These are phyloP conservation scores for Rhodocollybia butyracea DNA, from an alignment of 768 basidiomycete genomes.

Conservation along the genomic window DNA sequence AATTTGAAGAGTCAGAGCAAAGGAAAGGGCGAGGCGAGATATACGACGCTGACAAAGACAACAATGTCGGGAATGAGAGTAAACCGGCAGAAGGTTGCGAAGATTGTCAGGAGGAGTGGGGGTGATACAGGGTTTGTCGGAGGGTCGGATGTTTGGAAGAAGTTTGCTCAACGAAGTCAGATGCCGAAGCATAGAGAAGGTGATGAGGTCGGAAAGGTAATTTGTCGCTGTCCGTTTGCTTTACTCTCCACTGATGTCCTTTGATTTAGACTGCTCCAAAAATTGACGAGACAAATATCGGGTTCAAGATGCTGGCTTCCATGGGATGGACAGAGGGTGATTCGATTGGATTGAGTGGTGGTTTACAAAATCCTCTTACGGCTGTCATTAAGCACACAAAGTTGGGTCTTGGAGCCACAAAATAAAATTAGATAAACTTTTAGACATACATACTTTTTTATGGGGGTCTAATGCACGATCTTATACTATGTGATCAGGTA, in stretches of 20 bases:
- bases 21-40: slow-evolving; percentile 64
- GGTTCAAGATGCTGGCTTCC: slow-evolving; percentile 79
- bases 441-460: no score
- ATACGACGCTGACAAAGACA: slow-evolving; percentile 76
- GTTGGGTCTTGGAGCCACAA: slow-evolving; percentile 72
- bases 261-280: slow-evolving; percentile 71
- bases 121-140: slow-evolving; percentile 32
- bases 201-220: slow-evolving; percentile 80
- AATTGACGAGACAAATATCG: slow-evolving; percentile 76
- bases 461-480: no score
- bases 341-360: slow-evolving; percentile 61
- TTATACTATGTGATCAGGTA: no score
- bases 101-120: slow-evolving; percentile 36
- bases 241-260: neutral
- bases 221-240: slow-evolving; percentile 14
- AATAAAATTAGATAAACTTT: slow-evolving; percentile 12
- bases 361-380: slow-evolving; percentile 72
- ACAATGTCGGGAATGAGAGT: slow-evolving; percentile 49
- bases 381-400: slow-evolving; percentile 88
- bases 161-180: slow-evolving; percentile 13
- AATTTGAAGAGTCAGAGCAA: slow-evolving; percentile 75
- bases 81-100: slow-evolving; percentile 58
- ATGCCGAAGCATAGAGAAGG: slow-evolving; percentile 69
- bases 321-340: slow-evolving; percentile 94
- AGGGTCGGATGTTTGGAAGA: slow-evolving; percentile 23